phyloP scores from a whole-genome alignment of 169 alveolate species.

The Cryptosporidium parvum region DNA sequence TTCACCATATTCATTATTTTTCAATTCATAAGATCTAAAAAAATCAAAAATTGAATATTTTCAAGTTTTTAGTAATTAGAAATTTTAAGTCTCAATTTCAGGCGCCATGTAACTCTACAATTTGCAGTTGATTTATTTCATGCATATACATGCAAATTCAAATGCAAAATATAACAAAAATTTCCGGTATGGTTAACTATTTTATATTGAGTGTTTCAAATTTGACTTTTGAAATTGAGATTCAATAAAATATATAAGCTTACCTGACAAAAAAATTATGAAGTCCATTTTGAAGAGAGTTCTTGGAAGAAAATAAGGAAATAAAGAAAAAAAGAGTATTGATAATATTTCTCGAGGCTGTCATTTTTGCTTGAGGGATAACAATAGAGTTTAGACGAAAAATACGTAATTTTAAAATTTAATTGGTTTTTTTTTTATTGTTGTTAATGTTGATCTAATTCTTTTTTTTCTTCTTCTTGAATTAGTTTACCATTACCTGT shows the following conservation, averaged over 20 bases:
- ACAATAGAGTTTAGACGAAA: not conserved
- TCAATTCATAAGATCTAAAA: not conserved
- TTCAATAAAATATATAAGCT: not conserved
- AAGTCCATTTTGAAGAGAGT: not conserved
- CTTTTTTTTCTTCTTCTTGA: too few relatives aligned
- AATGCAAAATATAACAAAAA: not conserved
- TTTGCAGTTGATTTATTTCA: not conserved
- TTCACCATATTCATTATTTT: not conserved
- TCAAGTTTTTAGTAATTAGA: not conserved
- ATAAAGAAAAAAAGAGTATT: not conserved
- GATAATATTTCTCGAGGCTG: not conserved
- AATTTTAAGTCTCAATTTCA: not conserved
- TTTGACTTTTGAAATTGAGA: not conserved
- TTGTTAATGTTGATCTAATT: too few relatives aligned
- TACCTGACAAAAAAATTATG: not conserved
- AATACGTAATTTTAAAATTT: too few relatives aligned
- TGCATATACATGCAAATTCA: not conserved
- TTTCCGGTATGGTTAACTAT: not conserved
- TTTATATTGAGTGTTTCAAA: not conserved
- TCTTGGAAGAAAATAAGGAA: not conserved
- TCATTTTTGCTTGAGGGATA: not conserved
- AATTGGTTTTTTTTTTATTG: too few relatives aligned
- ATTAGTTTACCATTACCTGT: not conserved
- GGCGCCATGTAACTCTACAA: not conserved
- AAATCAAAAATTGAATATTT: not conserved